Percentiles rank a stretch among this genome's conserved stretches.
phyloP scores from a whole-genome alignment of 2,329 filamentous ascomycete species.

The Parasarocladium wereldwijsianum region DNA sequence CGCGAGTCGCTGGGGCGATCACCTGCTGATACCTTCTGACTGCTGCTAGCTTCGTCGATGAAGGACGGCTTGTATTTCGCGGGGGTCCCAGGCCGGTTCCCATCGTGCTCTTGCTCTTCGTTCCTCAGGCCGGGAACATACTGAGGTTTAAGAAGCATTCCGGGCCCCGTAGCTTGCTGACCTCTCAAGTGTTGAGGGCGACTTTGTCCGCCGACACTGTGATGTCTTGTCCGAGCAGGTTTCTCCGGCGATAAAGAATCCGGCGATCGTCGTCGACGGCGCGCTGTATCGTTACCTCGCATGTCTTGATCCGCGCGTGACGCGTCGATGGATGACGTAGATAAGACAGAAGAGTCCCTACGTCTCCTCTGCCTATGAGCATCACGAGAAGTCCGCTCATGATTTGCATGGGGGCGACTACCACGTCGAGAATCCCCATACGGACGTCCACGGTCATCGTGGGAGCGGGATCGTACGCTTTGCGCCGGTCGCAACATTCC shows the following conservation, averaged over 20 bases:
- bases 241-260: background rate
- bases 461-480: conserved; percentile 2
- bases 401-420: background rate
- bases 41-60: conserved; percentile 1
- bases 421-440: background rate
- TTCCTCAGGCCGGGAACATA: background rate
- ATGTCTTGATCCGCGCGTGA: conserved; percentile 1
- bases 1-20: background rate
- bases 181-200: background rate
- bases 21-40: background rate
- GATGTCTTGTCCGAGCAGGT: conserved; percentile 1
- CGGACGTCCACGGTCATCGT: conserved; percentile 1
- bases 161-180: background rate
- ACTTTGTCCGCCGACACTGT: conserved; percentile 2
- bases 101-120: conserved; percentile 1
- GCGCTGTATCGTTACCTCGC: conserved; percentile 1
- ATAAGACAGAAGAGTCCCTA: conserved; percentile 1
- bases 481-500: conserved; percentile 1
- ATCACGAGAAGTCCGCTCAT: too few relatives aligned
- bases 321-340: background rate
- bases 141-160: conserved; percentile 1
- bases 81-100: conserved; percentile 5
- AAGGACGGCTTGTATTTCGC: conserved; percentile 8
- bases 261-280: conserved; percentile 1
- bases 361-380: background rate